phyloP scores from a whole-genome alignment of 768 basidiomycete genomes.

The Tulasnella sp. region DNA sequence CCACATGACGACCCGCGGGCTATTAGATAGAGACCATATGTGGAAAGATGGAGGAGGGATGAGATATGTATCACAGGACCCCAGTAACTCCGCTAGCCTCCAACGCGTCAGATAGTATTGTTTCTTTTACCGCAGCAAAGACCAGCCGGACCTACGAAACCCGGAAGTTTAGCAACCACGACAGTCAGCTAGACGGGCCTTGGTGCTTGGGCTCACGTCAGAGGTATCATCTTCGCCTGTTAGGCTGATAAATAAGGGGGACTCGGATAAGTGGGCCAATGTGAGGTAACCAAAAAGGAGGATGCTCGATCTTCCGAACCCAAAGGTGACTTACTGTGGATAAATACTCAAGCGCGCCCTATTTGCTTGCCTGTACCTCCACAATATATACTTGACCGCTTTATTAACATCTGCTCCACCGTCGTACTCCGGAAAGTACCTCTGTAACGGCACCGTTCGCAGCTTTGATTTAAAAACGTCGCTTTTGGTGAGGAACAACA shows the following conservation, averaged over 20 bases:
- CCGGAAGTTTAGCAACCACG: neutral
- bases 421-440: neutral
- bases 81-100: neutral
- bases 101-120: neutral
- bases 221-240: constrained; percentile 89
- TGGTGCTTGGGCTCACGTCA: constrained; percentile 55
- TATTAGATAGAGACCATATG: no score
- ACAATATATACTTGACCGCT: neutral
- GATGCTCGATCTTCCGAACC: constrained; percentile 32
- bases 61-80: neutral
- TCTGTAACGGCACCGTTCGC: neutral
- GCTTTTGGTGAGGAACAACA: neutral
- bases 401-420: neutral
- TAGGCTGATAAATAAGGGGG: constrained; percentile 50
- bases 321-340: constrained; percentile 67
- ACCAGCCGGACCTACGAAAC: neutral
- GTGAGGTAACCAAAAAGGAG: constrained; percentile 29
- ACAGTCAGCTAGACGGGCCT: neutral
- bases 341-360: constrained; percentile 82
- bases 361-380: constrained; percentile 75
- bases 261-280: neutral
- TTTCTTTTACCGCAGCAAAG: neutral
- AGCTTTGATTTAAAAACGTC: neutral
- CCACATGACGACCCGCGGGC: no score
- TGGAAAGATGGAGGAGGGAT: no score